Evolutionary conservation across 805 yeast genomes (phyloP), one percentile per base, ranked within the genome.

Genomic region (Pichia insulana): DNA sequence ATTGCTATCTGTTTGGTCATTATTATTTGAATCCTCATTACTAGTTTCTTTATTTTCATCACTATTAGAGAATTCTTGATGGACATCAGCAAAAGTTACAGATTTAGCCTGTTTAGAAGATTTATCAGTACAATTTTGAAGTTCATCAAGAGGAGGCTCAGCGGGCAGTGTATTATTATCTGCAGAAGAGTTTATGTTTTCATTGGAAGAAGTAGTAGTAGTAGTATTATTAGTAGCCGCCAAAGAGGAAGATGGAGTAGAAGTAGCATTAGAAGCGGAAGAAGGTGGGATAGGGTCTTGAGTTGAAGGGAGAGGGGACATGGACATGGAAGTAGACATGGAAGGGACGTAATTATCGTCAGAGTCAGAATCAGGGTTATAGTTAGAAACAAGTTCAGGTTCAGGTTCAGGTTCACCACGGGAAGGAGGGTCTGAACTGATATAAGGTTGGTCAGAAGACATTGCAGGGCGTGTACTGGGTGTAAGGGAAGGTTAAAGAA

Each of bases 171-270:
- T 25, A n/a, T n/a, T n/a, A n/a, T n/a, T n/a, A n/a, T n/a, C n/a
- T n/a, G n/a, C n/a, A n/a, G n/a, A n/a, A n/a, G n/a, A n/a, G n/a
- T n/a, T n/a, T n/a, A n/a, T n/a, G n/a, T n/a, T n/a, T n/a, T n/a
- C n/a, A n/a, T n/a, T 17, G 10, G 45, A 7, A 5, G 36, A 22
- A 7, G 45, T 20, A 5, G 38, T 39, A 11, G 31, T 27, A 15
- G 16, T 25, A 3, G 47, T 36, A 17, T 41, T n/a, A 12, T 47
- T 13, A 11, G 36, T 13, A 20, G 46, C 22, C 12, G 46, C 4
- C 30, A 48, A 15, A 5, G 52, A 22, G 3, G 49, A 30, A 17
- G 53, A 30, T 15, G 50, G 27, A 16, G 54, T 27, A 34, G 48
- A 35, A 15, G n/a, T n/a, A n/a, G n/a, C n/a, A n/a, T n/a, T n/a